Percentiles rank a stretch among this genome's conserved stretches.
Conservation (phyloP, 2,329 filamentous ascomycete genomes). For the Mycosphaerella sp. region DNA sequence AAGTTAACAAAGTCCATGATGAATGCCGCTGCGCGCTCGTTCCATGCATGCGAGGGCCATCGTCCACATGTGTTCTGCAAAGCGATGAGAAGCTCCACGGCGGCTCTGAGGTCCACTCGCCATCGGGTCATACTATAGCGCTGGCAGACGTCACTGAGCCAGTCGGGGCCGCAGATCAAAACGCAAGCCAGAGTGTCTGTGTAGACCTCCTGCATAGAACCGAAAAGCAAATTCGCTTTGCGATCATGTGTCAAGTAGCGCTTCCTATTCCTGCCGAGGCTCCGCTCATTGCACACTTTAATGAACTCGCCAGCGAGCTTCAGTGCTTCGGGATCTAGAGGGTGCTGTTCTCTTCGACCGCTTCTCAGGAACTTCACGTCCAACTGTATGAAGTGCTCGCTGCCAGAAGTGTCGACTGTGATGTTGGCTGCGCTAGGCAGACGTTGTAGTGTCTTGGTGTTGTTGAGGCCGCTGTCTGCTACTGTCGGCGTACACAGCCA, state of each 20-base stretch:
- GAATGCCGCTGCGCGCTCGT: constrained; percentile 28
- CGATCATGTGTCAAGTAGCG: constrained; percentile 31
- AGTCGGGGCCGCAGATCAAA: constrained; percentile 37
- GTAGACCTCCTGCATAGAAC: constrained; percentile 39
- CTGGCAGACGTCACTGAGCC: constrained; percentile 35
- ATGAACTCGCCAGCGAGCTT: constrained; percentile 34
- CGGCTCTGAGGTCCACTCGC: constrained; percentile 29
- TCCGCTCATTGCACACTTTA: constrained; percentile 29
- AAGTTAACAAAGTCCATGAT: constrained; percentile 35
- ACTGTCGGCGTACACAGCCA: constrained; percentile 33
- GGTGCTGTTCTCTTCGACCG: constrained; percentile 12
- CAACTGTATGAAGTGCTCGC: constrained; percentile 37
- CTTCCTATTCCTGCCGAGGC: constrained; percentile 30
- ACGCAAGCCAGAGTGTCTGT: constrained; percentile 39
- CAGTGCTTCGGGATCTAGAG: constrained; percentile 22
- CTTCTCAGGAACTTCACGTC: constrained; percentile 38
- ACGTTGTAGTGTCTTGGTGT: constrained; percentile 30
- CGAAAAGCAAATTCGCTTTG: constrained; percentile 33
- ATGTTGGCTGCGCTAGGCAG: constrained; percentile 21
- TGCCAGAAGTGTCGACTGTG: constrained; percentile 28
- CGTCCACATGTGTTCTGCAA: constrained; percentile 34
- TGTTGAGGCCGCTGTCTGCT: constrained; percentile 33
- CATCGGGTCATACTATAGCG: constrained; percentile 31
- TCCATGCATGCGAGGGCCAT: constrained; percentile 31
- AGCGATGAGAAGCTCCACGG: constrained; percentile 32